Conservation (phyloP, 1,284 basidiomycete species). For the Austropuccinia psidii region DNA sequence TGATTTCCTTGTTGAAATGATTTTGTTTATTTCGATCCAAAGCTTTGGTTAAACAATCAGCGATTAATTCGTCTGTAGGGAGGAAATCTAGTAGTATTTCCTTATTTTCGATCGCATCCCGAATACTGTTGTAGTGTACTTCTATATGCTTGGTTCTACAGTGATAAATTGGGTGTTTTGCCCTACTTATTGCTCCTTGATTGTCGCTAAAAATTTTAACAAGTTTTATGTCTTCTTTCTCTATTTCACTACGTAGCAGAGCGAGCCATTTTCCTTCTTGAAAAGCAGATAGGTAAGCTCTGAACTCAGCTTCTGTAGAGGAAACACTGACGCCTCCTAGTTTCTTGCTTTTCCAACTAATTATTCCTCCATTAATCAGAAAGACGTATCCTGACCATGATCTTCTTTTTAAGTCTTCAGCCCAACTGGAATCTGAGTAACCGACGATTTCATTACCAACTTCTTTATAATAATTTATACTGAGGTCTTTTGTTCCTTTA, state of each 20-base stretch:
- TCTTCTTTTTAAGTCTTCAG: no score
- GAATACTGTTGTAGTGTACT: background rate
- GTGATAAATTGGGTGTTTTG: conserved; percentile 7
- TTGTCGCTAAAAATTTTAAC: no score
- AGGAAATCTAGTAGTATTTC: background rate
- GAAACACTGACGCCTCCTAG: conserved; percentile 16
- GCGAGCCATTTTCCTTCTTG: conserved; percentile 26
- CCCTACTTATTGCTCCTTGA: background rate
- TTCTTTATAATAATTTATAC: background rate
- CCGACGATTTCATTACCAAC: background rate
- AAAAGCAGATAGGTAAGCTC: background rate
- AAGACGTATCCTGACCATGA: no score
- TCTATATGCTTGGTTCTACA: conserved; percentile 11
- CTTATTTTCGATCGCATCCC: conserved; percentile 13
- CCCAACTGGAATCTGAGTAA: conserved; percentile 22
- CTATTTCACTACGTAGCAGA: no score
- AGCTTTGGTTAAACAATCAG: conserved; percentile 26
- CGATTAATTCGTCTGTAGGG: conserved; percentile 8
- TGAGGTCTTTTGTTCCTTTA: no score
- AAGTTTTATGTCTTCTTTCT: background rate
- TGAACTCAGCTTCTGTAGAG: conserved; percentile 21
- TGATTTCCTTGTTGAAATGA: no score
- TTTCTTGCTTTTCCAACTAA: conserved; percentile 15
- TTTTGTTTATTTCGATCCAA: conserved; percentile 30
- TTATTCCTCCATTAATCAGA: no score